Percentiles rank a stretch among this genome's conserved stretches.
Evolutionary conservation across 1,284 basidiomycete genomes (phyloP).

Genomic region (Melampsora abietis-canadensis): DNA sequence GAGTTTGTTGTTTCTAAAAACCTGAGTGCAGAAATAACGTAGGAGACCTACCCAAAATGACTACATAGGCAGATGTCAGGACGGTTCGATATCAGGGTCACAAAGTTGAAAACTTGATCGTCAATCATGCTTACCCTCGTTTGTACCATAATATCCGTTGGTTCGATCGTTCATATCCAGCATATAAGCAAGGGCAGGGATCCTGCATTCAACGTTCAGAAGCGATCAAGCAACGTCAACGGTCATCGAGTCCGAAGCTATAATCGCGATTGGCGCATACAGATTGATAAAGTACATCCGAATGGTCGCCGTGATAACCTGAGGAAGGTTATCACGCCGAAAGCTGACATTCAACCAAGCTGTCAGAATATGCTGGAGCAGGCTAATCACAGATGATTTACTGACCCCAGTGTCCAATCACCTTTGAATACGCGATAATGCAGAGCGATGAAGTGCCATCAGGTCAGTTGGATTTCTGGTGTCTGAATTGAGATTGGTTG

Average conservation of each 20-base stretch:
- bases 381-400: background rate
- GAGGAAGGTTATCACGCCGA: slow-evolving; percentile 54
- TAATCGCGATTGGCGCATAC: slow-evolving; percentile 55
- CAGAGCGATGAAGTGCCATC: slow-evolving; percentile 70
- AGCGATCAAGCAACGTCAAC: slow-evolving; percentile 31
- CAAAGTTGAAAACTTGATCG: too few species aligned
- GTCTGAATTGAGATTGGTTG: background rate
- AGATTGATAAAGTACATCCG: slow-evolving; percentile 72
- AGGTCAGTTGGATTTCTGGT: background rate
- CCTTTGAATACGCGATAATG: slow-evolving; percentile 29
- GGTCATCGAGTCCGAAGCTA: background rate
- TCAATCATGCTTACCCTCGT: slow-evolving; percentile 64
- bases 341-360: slow-evolving; percentile 4
- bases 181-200: slow-evolving; percentile 88
- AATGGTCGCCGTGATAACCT: slow-evolving; percentile 68
- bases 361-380: background rate
- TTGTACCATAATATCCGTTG: slow-evolving; percentile 80
- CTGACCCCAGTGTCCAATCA: background rate
- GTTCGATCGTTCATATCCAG: slow-evolving; percentile 84
- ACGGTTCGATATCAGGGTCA: too few species aligned
- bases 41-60: background rate
- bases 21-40: too few species aligned
- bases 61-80: too few species aligned
- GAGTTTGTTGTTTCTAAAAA: too few species aligned
- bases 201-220: slow-evolving; percentile 58